Conservation (phyloP, 768 basidiomycete genomes). For the Lactarius sp. region DNA sequence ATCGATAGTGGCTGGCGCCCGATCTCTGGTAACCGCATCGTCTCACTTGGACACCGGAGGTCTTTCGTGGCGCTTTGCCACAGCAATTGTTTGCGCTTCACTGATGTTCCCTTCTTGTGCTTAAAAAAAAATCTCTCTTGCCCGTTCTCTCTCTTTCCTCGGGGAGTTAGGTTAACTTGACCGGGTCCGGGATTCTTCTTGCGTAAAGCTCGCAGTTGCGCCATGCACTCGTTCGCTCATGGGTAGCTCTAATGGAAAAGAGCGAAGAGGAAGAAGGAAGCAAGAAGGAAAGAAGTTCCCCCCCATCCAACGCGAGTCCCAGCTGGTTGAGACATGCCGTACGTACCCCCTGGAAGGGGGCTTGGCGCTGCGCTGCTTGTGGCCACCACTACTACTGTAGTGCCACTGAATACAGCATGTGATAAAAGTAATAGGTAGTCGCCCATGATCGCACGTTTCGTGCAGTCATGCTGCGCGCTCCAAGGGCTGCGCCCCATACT, state of each 20-base stretch:
- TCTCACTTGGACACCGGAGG: not conserved
- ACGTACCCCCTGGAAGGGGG: not conserved
- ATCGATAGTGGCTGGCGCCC: not conserved
- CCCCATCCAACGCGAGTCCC: not conserved
- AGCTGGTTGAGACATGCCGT: not conserved
- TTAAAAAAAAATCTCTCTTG: not conserved
- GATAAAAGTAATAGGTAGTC: not conserved
- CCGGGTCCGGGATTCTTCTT: not conserved
- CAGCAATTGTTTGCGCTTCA: not conserved
- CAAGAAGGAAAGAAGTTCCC: not conserved
- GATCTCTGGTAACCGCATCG: not conserved
- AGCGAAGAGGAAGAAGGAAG: not conserved
- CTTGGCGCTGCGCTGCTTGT: not conserved
- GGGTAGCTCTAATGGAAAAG: not conserved
- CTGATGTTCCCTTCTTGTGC: not conserved
- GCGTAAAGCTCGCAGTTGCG: not conserved
- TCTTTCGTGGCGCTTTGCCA: not conserved
- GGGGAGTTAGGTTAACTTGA: not conserved
- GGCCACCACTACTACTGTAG: not conserved
- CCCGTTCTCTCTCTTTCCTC: not conserved
- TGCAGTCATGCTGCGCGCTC: not conserved
- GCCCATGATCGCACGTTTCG: not conserved
- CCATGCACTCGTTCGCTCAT: not conserved
- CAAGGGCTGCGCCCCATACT: too few relatives aligned
- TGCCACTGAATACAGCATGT: not conserved